Evolutionary conservation across 331 rosid species (phyloP).

Genomic region (Erythrophleum ivorense): DNA sequence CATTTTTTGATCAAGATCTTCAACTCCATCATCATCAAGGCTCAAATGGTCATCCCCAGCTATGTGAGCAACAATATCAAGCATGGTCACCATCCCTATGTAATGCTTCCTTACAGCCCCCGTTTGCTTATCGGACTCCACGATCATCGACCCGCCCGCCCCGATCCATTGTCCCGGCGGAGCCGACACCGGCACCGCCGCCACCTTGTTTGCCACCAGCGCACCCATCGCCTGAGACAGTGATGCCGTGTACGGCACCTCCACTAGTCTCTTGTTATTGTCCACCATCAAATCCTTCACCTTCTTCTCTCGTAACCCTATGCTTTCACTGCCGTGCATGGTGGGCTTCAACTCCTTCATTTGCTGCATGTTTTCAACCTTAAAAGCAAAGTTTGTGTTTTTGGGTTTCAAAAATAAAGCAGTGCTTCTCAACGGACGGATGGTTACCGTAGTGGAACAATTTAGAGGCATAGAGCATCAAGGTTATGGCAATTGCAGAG

Average conservation of each 20-base stretch:
- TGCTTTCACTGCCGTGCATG: slow-evolving; percentile 37
- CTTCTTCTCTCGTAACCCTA: slow-evolving; percentile 47
- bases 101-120: slow-evolving; percentile 72
- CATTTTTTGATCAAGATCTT: slow-evolving; percentile 68
- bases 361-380: slow-evolving; percentile 49
- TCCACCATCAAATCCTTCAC: slow-evolving; percentile 66
- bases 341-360: slow-evolving; percentile 18
- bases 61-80: slow-evolving; percentile 78
- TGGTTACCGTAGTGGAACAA: neutral
- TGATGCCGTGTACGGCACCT: slow-evolving; percentile 81
- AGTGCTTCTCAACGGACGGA: neutral
- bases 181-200: slow-evolving; percentile 82
- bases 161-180: slow-evolving; percentile 98
- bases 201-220: slow-evolving; percentile 66
- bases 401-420: neutral
- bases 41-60: slow-evolving; percentile 62
- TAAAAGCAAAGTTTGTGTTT: neutral
- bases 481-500: neutral
- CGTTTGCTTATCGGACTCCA: slow-evolving; percentile 73
- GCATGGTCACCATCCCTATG: slow-evolving; percentile 89
- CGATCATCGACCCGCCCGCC: slow-evolving; percentile 87
- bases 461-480: neutral
- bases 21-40: slow-evolving; percentile 26
- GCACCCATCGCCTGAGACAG: slow-evolving; percentile 69
- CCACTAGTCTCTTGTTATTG: slow-evolving; percentile 69